A percentile compares a stretch with the other conserved stretches of the same genome.
phyloP scores from a whole-genome alignment of 805 yeast genomes.

The Clavispora asparagi region DNA sequence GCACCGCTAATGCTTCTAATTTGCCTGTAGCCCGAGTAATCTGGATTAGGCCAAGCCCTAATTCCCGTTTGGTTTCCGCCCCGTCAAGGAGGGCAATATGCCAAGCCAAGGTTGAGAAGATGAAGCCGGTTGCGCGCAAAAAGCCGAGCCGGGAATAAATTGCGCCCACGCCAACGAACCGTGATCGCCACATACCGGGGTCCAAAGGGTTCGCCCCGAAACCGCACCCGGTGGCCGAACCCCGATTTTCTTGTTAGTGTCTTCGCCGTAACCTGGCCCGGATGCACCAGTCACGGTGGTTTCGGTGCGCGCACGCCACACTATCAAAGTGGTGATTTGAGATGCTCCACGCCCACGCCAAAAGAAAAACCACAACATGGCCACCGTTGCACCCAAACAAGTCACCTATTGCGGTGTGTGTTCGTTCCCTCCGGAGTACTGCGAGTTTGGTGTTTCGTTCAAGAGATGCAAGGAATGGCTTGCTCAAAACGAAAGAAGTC shows the following conservation, averaged over 20 bases:
- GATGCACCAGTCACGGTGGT: no score
- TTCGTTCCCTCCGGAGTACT: conserved; percentile 81
- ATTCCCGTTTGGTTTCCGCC: no score
- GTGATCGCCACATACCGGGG: no score
- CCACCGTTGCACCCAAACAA: conserved; percentile 25
- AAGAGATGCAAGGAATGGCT: conserved; percentile 86
- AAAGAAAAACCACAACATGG: conserved; percentile 12
- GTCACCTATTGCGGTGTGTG: conserved; percentile 75
- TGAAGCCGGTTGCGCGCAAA: no score
- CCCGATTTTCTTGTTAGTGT: no score
- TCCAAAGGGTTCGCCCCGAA: no score
- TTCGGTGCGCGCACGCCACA: not conserved
- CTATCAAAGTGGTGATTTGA: not conserved
- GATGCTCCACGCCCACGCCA: not conserved
- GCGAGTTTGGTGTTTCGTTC: conserved; percentile 83
- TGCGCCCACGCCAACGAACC: no score
- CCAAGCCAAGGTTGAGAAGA: no score
- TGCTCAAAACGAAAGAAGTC: conserved; percentile 48
- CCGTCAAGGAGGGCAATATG: no score
- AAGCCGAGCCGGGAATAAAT: no score
- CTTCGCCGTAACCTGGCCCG: no score
- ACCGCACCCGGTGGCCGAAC: no score
- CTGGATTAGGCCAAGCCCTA: not conserved
- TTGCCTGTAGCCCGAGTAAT: not conserved
- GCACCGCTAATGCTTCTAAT: not conserved